Percentiles rank a stretch among this genome's conserved stretches.
Evolutionary conservation across 2,329 filamentous ascomycete species (phyloP).

Genomic region (Sporothrix phasma): DNA sequence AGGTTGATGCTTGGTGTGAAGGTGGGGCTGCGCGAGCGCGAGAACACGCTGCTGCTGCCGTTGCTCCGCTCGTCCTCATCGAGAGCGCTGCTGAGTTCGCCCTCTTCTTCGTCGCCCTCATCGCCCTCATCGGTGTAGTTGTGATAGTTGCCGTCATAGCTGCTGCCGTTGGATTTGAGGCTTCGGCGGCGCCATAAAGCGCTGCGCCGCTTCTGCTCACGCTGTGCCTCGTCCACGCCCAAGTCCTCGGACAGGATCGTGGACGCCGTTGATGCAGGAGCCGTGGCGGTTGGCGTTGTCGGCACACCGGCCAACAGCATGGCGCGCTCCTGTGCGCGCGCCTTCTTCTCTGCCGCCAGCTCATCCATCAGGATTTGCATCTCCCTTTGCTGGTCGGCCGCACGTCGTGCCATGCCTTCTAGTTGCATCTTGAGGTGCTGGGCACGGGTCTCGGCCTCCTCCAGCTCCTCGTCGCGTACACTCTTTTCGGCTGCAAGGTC

Average conservation of each 20-base stretch:
- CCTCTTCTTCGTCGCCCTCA: not conserved
- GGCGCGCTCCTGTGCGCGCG: slow-evolving; percentile 31
- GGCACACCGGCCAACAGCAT: slow-evolving; percentile 22
- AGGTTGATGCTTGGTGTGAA: slow-evolving; percentile 28
- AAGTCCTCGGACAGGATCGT: slow-evolving; percentile 39
- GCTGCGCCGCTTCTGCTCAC: slow-evolving; percentile 30
- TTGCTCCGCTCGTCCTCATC: slow-evolving; percentile 34
- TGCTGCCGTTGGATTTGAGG: slow-evolving; percentile 33
- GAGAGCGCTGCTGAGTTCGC: slow-evolving; percentile 38
- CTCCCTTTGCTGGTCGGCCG: slow-evolving; percentile 42
- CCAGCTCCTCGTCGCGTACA: slow-evolving; percentile 44
- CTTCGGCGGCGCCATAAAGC: slow-evolving; percentile 26
- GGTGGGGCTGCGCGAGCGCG: slow-evolving; percentile 48
- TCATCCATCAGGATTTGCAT: slow-evolving; percentile 37
- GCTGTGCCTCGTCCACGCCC: slow-evolving; percentile 39
- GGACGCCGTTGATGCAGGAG: not conserved
- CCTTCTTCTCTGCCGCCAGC: slow-evolving; percentile 40
- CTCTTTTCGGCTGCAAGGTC: slow-evolving; percentile 46
- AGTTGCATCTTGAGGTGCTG: slow-evolving; percentile 49
- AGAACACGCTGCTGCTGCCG: slow-evolving; percentile 50
- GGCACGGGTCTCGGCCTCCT: slow-evolving; percentile 44
- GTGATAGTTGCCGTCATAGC: slow-evolving; percentile 36
- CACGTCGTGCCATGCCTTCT: slow-evolving; percentile 46
- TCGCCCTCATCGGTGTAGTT: slow-evolving; percentile 35
- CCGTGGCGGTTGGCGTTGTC: slow-evolving; percentile 12